Evolutionary conservation across 176 grass and related monocot species (phyloP).

Genomic region (Carex kokanica): DNA sequence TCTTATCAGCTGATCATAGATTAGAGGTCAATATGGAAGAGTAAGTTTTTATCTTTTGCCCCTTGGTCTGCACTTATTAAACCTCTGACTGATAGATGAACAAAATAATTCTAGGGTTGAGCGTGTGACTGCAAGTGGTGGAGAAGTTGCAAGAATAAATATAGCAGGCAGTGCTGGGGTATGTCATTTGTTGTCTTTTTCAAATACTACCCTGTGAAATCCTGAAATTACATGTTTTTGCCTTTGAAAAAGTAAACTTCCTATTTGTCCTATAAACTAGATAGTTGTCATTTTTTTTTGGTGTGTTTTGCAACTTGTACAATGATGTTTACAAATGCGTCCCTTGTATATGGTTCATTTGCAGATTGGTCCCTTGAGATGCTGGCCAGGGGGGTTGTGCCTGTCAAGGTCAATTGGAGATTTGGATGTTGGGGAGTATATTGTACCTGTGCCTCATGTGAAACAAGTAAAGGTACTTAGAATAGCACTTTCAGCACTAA

Average conservation of each 20-base stretch:
- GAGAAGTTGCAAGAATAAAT: slow-evolving; percentile 94
- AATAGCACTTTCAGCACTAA: not conserved
- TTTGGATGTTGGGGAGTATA: slow-evolving; percentile 86
- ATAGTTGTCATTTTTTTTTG: not conserved
- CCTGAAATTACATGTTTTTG: not conserved
- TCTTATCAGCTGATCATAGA: slow-evolving; percentile 82
- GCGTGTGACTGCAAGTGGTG: slow-evolving; percentile 78
- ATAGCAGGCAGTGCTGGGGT: slow-evolving; percentile 77
- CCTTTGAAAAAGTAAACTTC: not conserved
- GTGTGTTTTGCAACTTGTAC: not conserved
- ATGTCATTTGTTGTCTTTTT: slow-evolving; percentile 26
- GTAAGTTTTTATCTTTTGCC: slow-evolving; percentile 42
- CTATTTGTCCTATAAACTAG: not conserved
- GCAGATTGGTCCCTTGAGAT: slow-evolving; percentile 96
- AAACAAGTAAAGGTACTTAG: slow-evolving; percentile 93
- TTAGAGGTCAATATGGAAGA: slow-evolving; percentile 82
- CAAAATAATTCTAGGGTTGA: slow-evolving; percentile 58
- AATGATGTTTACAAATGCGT: slow-evolving; percentile 13
- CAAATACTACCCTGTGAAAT: not conserved
- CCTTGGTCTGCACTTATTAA: not conserved
- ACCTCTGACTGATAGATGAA: slow-evolving; percentile 11
- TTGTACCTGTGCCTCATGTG: slow-evolving; percentile 93
- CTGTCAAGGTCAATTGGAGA: slow-evolving; percentile 98
- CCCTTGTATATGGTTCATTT: slow-evolving; percentile 24
- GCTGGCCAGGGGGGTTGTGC: slow-evolving; percentile 98